Evolutionary conservation across 2,329 filamentous ascomycete species (phyloP).

Genomic region (Pleurostoma richardsiae): DNA sequence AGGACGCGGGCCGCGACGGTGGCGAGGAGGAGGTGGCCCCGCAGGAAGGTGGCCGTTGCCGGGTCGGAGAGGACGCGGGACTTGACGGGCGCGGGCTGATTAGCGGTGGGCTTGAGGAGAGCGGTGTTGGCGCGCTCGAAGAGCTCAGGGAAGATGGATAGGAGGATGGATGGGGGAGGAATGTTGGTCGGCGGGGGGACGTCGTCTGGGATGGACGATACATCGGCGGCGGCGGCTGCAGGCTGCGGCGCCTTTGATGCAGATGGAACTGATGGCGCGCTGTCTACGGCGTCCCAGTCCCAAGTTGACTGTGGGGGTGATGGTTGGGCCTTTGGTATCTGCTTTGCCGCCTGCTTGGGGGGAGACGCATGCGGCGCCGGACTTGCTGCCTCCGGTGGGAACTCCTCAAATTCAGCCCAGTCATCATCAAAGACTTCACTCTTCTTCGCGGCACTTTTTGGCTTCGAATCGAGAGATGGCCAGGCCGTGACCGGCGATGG

Average conservation of each 20-base stretch:
- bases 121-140: slow-evolving; percentile 60
- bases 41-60: slow-evolving; percentile 57
- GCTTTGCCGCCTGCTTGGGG: slow-evolving; percentile 9
- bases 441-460: slow-evolving; percentile 24
- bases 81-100: slow-evolving; percentile 51
- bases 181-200: slow-evolving; percentile 73
- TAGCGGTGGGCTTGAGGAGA: slow-evolving; percentile 61
- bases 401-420: slow-evolving; percentile 48
- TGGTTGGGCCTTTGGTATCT: slow-evolving; percentile 8
- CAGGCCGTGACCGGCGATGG: slow-evolving; percentile 14
- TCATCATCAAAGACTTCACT: slow-evolving; percentile 38
- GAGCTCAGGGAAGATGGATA: slow-evolving; percentile 70
- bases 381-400: slow-evolving; percentile 18
- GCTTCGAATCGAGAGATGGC: slow-evolving; percentile 16
- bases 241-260: slow-evolving; percentile 10
- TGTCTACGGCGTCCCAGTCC: slow-evolving; percentile 44
- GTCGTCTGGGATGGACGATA: slow-evolving; percentile 17
- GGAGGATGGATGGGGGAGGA: slow-evolving; percentile 78
- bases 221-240: slow-evolving; percentile 6
- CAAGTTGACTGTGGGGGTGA: slow-evolving; percentile 26
- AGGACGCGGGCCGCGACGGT: slow-evolving; percentile 74
- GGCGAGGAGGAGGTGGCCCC: slow-evolving; percentile 57
- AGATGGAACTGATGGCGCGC: slow-evolving; percentile 8
- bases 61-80: slow-evolving; percentile 60
- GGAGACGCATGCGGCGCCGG: slow-evolving; percentile 10